These are phyloP conservation scores for Salicornia ramosissima DNA, from an alignment of 148 eudicot species.

Conservation along the genomic window DNA sequence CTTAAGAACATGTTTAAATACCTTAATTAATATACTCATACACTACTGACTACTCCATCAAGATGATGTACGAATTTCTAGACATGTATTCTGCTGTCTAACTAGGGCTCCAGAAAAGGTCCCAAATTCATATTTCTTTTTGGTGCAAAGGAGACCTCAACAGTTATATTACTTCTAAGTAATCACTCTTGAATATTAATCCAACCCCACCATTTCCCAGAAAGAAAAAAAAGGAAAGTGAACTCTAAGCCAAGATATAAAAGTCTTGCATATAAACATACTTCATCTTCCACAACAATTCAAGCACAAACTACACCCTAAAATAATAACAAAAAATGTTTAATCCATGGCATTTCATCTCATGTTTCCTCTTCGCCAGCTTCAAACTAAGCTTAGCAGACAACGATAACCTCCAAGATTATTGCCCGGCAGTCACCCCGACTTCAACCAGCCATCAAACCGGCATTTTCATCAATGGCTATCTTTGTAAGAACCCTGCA, in stretches of 20 bases:
- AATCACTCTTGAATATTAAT: conserved; percentile 27
- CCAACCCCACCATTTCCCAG: conserved; percentile 25
- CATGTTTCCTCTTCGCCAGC: conserved; percentile 20
- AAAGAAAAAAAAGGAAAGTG: conserved; percentile 12
- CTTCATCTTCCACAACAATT: background rate
- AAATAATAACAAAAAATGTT: conserved; percentile 6
- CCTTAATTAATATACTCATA: too few species aligned
- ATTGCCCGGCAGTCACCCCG: conserved; percentile 53
- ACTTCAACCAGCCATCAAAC: background rate
- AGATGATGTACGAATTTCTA: too few species aligned
- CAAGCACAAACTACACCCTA: conserved; percentile 2
- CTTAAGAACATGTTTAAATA: too few species aligned
- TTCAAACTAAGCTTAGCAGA: conserved; percentile 38
- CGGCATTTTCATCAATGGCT: conserved; percentile 61
- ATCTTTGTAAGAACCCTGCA: conserved; percentile 69
- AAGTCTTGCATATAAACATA: background rate
- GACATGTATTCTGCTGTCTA: too few species aligned
- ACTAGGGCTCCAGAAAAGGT: background rate
- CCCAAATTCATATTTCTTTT: background rate
- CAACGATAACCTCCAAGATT: conserved; percentile 57
- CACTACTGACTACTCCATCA: too few species aligned
- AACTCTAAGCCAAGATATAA: conserved; percentile 28
- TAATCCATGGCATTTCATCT: conserved; percentile 11
- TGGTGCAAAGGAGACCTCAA: conserved; percentile 24
- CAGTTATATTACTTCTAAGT: conserved; percentile 28